Base-by-base conservation (phyloP, 805 yeast genomes). In the Cyberlindnera euphorbiae region DNA sequence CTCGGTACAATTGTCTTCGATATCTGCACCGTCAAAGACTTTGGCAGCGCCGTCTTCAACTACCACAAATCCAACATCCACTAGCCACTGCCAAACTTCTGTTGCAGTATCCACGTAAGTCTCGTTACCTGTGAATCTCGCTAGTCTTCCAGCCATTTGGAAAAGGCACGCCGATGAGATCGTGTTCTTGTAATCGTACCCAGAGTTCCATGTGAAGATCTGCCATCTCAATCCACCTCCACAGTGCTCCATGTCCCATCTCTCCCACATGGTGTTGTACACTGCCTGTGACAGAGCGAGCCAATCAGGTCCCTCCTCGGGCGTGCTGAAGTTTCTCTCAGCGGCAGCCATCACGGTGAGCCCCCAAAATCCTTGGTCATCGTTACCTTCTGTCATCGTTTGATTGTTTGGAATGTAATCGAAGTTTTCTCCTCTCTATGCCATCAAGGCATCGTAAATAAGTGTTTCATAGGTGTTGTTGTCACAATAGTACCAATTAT, bases 331-430 rank as follows among this genome's bases (percentile, higher is more conserved):
- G 53, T 76, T 76, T 46, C 73, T 64, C 50, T 77, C 82, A 1
- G 77, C 77, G 2, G 83, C 83, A 12, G 64, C 72, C 76, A 78
- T 71, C 4, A 69, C 77, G 0, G 79, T 75, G 16, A 78, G 51
- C 5, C 83, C 85, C 85, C 85, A 78, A 46, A 78, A 73, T 16
- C 81, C 82, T 61, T 78, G 85, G 59, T 78, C 85, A 62, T 78
- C 85, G 48, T 78, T 78, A 52, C 85, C 85, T 58, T 77, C 83
- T 4, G 81, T 77, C 36, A 75, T 69, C 5, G 77, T 64, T 52
- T 78, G 82, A 49, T 77, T 77, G 23, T 65, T 60, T 1, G 85
- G 84, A 22, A 77, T 71, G 54, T 75, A 78, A 55, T 78, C 74
- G 51, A 67, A 58, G 49, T 74, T 64, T 8, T 63, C 60, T 33